Evolutionary conservation across 148 eudicot species (phyloP), one percentile per base, ranked within the genome.

Genomic region (Pharnaceum exiguum): DNA sequence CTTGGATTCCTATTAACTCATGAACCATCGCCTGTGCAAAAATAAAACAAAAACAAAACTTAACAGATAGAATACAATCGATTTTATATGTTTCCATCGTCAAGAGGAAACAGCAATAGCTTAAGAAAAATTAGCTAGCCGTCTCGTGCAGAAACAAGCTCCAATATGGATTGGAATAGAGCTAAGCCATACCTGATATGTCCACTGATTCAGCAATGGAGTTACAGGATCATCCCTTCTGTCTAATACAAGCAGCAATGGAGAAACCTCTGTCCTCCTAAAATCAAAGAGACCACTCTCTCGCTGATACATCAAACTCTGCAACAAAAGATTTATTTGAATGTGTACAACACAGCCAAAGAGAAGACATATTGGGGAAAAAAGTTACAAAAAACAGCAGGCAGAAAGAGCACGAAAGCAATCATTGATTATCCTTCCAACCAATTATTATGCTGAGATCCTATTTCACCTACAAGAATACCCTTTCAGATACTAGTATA

Each of bases 271-370:
- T 12, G 79, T 68, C 71, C 94, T 80, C 66, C 98, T 79, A 71
- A 91, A 91, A 75, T 91, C 98, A 76, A 91, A 91, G 57, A 91
- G 96, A 55, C 96, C 94, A 73, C 96, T 85, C 65, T 91, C 98
- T 72, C 83, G 98, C 79, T 85, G 90, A 68, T 91, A 91, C 94
- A 85, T 91, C 74, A 91, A 77, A 70, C 85, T 87, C 98, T 91
- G 90, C 53, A 47, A 55, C 25, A 49, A 7, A 35, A 29, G 30
- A 47, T 24, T 59, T 23, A 29, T 24, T 43, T 13, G 26, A 55
- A n/a, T n/a, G n/a, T 46, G n/a, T 46, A 27, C 51, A 48, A 51
- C 7, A 11, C 11, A 32, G 18, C 22, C 13, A 15, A 15, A 31
- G 13, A 55, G n/a, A 33, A 1, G 8, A 36, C 35, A 55, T 28